These are phyloP conservation scores for Hypoxylon crocopeplum DNA, from an alignment of 495 filamentous ascomycete species.

Conservation along the genomic window DNA sequence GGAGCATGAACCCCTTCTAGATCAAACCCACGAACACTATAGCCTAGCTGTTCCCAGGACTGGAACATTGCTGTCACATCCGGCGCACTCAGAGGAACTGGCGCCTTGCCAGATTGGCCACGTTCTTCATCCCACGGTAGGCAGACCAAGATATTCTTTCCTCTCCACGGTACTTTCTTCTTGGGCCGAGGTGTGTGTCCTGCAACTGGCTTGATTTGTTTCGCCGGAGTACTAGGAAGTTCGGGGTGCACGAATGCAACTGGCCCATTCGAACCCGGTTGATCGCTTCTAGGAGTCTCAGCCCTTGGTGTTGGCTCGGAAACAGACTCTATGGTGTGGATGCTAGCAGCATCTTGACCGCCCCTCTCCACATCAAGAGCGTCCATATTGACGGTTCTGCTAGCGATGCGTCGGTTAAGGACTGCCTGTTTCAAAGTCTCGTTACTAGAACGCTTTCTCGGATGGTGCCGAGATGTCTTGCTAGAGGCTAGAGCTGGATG, in stretches of 20 bases:
- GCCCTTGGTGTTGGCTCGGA: conserved; percentile 34
- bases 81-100: conserved; percentile 63
- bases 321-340: conserved; percentile 35
- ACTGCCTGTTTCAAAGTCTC: conserved; percentile 70
- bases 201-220: conserved; percentile 37
- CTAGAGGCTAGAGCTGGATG: conserved; percentile 39
- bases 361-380: conserved; percentile 40
- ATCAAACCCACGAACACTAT: conserved; percentile 75
- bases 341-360: conserved; percentile 42
- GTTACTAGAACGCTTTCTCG: conserved; percentile 60
- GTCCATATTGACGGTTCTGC: conserved; percentile 45
- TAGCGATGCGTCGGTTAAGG: conserved; percentile 50
- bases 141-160: conserved; percentile 74
- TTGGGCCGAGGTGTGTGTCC: conserved; percentile 54
- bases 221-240: conserved; percentile 48
- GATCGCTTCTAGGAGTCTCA: conserved; percentile 38
- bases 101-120: conserved; percentile 62
- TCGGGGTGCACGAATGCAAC: conserved; percentile 47
- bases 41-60: conserved; percentile 77
- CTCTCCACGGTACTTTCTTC: conserved; percentile 70
- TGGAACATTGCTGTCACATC: conserved; percentile 72
- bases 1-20: conserved; percentile 54
- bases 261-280: conserved; percentile 31
- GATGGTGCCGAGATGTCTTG: conserved; percentile 49
- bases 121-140: conserved; percentile 73